Evolutionary conservation across 148 eudicot species (phyloP).

Genomic region (Cornus kousa): DNA sequence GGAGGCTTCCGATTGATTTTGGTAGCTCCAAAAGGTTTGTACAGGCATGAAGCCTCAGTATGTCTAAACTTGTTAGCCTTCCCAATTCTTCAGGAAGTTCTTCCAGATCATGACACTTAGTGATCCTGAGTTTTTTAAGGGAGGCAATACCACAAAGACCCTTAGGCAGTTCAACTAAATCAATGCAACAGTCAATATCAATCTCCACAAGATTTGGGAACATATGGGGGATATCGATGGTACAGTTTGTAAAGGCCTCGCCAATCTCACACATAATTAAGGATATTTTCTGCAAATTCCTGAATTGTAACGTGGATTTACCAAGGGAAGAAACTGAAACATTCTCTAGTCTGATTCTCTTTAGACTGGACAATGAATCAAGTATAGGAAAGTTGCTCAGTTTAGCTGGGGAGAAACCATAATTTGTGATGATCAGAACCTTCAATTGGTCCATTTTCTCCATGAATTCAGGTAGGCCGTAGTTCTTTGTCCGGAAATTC

Average conservation of each 20-base stretch:
- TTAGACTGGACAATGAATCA: too few relatives aligned
- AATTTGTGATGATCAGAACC: slow-evolving; percentile 1
- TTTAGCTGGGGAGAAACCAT: too few relatives aligned
- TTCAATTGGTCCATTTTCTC: neutral
- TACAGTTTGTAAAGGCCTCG: slow-evolving; percentile 4
- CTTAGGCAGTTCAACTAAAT: neutral
- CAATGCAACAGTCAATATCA: slow-evolving; percentile 13
- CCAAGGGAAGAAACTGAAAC: too few relatives aligned
- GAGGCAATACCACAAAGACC: neutral
- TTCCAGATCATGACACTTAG: too few relatives aligned
- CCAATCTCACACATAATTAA: neutral
- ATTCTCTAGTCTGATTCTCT: too few relatives aligned
- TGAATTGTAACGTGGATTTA: too few relatives aligned
- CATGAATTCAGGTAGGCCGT: slow-evolving; percentile 6
- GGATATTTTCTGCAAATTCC: too few relatives aligned
- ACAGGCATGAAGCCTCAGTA: slow-evolving; percentile 11
- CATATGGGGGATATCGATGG: neutral
- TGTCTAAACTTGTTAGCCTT: neutral
- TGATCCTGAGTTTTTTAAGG: neutral
- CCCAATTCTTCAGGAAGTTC: too few relatives aligned
- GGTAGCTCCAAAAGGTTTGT: slow-evolving; percentile 10
- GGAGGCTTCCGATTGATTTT: slow-evolving; percentile 4
- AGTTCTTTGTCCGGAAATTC: slow-evolving; percentile 1
- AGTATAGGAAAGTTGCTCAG: too few relatives aligned
- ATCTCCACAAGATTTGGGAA: slow-evolving; percentile 9